Evolutionary conservation across 2,329 filamentous ascomycete genomes (phyloP), one percentile per base, ranked within the genome.

Genomic region (Penicillium sp.): DNA sequence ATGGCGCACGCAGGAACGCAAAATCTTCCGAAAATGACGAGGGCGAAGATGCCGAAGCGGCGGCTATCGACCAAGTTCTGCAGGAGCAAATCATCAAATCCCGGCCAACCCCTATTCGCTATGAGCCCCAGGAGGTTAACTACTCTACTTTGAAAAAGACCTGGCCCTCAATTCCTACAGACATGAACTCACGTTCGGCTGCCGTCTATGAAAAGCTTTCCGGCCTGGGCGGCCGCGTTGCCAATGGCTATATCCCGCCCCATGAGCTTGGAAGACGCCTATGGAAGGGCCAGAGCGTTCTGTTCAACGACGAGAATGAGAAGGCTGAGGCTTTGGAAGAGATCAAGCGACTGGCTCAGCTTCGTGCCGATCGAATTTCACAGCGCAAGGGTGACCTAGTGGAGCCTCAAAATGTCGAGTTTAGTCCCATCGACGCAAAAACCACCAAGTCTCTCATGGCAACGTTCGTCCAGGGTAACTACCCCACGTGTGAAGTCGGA

Each of bases 91-190:
- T 66, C 19, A 58, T 71, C 27, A 65, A 70, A 57, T 60, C 67
- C 8, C 70, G 65, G 6, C 68, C 70, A n/a, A 61, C 59, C 11
- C 69, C 74, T 11, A 63, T 69, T 50, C 72, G 69, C 19, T 77
- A 76, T 53, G 65, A 68, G 41, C 75, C 75, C 15, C 60, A 68
- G 21, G 60, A 68, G 5, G 70, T 74, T 55, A 64, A 67, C 34
- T 61, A 70, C 31, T 66, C 69, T 16, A 69, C 65, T 36, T 47
- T 77, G 53, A 68, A 63, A 49, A 66, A 73, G 29, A 77, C 74
- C 11, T 77, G 75, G 75, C 75, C 75, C 21, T 67, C 73, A 29
- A 56, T 77, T 9, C 73, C 75, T 1, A 71, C 70, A 2, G 67
- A 69, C 36, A 48, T 59, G 8, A 65, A 65, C 6, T 67, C 66